Evolutionary conservation across 306 rosid species (phyloP).

Genomic region (Cucumis sativus): Cucumber_9930_V3 NC_026657.2:36919501-36920000

Average conservation of each 20-base stretch:
- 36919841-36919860: neutral
- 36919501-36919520: neutral
- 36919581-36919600: neutral
- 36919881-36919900: constrained; percentile 6
- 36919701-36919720: neutral
- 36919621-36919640: neutral
- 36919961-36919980: constrained; percentile 49
- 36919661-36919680: neutral
- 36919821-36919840: neutral
- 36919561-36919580: neutral
- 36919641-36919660: neutral
- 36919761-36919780: neutral
- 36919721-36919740: neutral
- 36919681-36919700: neutral
- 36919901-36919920: constrained; percentile 82
- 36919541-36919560: neutral
- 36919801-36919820: too few species aligned
- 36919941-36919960: constrained; percentile 63
- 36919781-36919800: neutral
- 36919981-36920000: neutral
- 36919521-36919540: neutral
- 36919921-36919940: constrained; percentile 98
- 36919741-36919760: neutral
- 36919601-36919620: neutral
- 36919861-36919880: neutral